Evolutionary conservation across 768 basidiomycete genomes (phyloP).

Genomic region (Termitomyces sp.): DNA sequence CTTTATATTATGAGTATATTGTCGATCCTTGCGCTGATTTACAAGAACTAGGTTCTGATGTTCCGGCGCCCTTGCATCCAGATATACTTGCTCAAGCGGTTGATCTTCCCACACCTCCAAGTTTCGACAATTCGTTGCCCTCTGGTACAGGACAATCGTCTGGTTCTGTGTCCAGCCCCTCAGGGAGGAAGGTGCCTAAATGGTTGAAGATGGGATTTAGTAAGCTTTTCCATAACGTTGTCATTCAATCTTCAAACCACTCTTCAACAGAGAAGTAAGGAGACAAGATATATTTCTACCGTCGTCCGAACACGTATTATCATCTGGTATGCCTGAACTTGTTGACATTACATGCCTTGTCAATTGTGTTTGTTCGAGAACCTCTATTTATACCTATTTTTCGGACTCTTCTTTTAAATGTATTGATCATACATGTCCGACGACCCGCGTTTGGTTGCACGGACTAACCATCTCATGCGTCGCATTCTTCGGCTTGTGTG

Average conservation of each 20-base stretch:
- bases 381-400: not conserved
- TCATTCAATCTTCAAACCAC: not conserved
- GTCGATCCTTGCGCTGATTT: slow-evolving; percentile 13
- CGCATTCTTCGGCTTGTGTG: not conserved
- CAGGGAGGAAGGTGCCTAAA: slow-evolving; percentile 65
- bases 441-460: not conserved
- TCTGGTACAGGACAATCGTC: slow-evolving; percentile 6
- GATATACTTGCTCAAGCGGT: slow-evolving; percentile 52
- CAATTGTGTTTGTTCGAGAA: not conserved
- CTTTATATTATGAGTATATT: not conserved
- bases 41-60: slow-evolving; percentile 35
- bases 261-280: slow-evolving; percentile 11
- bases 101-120: slow-evolving; percentile 60
- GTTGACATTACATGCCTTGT: not conserved
- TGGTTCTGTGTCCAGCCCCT: not conserved
- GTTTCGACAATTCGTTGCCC: slow-evolving; percentile 14
- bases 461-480: not conserved
- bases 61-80: slow-evolving; percentile 61
- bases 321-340: not conserved
- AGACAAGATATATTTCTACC: not conserved
- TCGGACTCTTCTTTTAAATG: not conserved
- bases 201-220: slow-evolving; percentile 71
- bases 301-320: not conserved
- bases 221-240: slow-evolving; percentile 24
- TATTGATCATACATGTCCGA: not conserved